A percentile compares a stretch with the other conserved stretches of the same genome.
These are phyloP conservation scores for Pyrrhoderma noxium DNA, from an alignment of 1,284 basidiomycete genomes.

Conservation along the genomic window DNA sequence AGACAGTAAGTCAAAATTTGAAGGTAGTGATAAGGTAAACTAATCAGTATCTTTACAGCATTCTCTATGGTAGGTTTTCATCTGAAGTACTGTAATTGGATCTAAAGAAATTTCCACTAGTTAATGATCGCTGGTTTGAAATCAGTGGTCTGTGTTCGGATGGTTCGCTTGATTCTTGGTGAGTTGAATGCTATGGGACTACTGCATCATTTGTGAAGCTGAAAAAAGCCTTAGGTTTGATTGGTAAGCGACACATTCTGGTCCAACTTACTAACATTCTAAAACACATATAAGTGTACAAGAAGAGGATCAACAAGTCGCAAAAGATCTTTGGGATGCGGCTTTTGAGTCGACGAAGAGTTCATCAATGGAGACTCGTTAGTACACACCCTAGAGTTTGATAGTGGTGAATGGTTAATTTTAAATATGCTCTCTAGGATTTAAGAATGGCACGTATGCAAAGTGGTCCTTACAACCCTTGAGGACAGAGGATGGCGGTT, in stretches of 20 bases:
- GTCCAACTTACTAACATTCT: no score
- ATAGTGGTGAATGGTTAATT: background rate
- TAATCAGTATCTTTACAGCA: background rate
- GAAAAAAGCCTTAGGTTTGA: conserved; percentile 1
- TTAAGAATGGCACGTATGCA: conserved; percentile 21
- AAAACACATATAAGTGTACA: conserved; percentile 16
- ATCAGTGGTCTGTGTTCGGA: conserved; percentile 19
- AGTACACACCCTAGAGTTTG: conserved; percentile 9
- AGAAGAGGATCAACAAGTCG: conserved; percentile 14
- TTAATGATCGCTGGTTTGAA: conserved; percentile 20
- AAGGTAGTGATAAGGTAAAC: background rate
- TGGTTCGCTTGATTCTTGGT: conserved; percentile 18
- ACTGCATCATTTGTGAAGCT: background rate
- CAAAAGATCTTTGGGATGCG: conserved; percentile 18
- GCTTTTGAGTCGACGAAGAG: conserved; percentile 14
- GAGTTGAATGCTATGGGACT: background rate
- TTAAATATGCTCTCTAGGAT: conserved; percentile 12
- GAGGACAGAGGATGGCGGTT: conserved; percentile 13
- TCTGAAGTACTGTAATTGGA: no score
- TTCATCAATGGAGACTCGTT: conserved; percentile 21
- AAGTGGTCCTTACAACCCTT: conserved; percentile 22
- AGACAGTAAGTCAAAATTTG: conserved; percentile 15
- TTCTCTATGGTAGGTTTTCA: conserved; percentile 14
- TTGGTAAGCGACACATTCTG: conserved; percentile 6
- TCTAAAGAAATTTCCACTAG: background rate